Conservation (phyloP, 139 green algal genomes). For the Chlorella sp. region DNA sequence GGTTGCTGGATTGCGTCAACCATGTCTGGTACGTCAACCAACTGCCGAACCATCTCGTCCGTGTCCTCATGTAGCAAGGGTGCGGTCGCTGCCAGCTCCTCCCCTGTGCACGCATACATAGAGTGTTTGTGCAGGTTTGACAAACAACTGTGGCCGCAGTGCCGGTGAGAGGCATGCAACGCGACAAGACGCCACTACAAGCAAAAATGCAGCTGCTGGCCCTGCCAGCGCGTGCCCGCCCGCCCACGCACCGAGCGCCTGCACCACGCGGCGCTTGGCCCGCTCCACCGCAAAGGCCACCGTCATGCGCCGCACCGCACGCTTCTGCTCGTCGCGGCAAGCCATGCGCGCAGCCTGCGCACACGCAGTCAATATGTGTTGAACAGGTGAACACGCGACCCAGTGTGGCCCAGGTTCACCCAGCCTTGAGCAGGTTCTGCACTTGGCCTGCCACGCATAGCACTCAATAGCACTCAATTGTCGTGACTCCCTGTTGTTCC, state of each 20-base stretch:
- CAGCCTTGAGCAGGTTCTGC: too few species aligned
- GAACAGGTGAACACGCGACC: neutral
- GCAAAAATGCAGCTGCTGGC: neutral
- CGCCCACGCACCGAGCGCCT: neutral
- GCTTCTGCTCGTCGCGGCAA: slow-evolving; percentile 8
- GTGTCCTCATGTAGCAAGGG: neutral
- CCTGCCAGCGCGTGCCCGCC: neutral
- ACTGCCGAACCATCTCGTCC: too few species aligned
- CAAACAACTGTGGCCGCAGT: neutral
- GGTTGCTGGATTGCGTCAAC: neutral
- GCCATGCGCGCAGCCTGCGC: slow-evolving; percentile 8
- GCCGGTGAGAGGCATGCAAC: too few species aligned
- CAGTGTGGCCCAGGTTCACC: too few species aligned
- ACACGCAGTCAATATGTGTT: neutral
- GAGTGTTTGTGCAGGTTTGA: neutral
- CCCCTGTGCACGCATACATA: neutral
- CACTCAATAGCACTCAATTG: too few species aligned
- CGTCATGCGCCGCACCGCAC: slow-evolving; percentile 9
- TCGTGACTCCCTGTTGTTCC: too few species aligned
- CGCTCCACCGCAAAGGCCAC: neutral
- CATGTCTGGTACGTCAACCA: too few species aligned
- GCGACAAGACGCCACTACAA: neutral
- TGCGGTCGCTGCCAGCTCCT: neutral
- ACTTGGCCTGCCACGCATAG: too few species aligned
- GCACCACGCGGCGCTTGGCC: neutral